Conservation (phyloP, 78 protist species). For the Thecamonas trahens region DNA sequence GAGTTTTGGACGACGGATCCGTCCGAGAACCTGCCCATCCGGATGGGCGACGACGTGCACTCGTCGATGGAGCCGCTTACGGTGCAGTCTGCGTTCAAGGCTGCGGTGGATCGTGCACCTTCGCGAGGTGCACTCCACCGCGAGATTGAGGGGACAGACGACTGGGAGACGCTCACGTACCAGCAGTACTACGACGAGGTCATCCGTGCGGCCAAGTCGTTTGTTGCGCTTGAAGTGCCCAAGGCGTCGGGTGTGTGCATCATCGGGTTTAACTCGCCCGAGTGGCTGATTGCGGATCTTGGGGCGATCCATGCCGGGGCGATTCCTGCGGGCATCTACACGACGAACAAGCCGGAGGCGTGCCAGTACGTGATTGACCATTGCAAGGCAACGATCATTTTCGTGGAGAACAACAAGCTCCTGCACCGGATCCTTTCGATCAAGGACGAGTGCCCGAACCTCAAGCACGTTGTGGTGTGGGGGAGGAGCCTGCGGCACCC, state of each 20-base stretch:
- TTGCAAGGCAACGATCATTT: slow-evolving; percentile 19
- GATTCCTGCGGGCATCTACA: slow-evolving; percentile 71
- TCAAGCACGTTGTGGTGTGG: slow-evolving; percentile 16
- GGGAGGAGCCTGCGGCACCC: background rate
- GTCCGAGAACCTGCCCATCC: too few relatives aligned
- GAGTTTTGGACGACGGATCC: too few relatives aligned
- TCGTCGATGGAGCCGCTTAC: too few relatives aligned
- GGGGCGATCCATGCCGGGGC: slow-evolving; percentile 67
- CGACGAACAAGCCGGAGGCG: slow-evolving; percentile 29
- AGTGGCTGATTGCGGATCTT: slow-evolving; percentile 63
- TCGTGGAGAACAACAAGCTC: slow-evolving; percentile 35
- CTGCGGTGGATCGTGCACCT: too few relatives aligned
- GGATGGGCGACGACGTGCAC: too few relatives aligned
- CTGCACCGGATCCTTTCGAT: slow-evolving; percentile 25
- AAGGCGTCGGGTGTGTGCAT: slow-evolving; percentile 32
- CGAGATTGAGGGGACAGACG: too few relatives aligned
- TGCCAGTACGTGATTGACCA: slow-evolving; percentile 39
- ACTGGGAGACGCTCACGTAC: slow-evolving; percentile 57
- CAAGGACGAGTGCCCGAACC: slow-evolving; percentile 10
- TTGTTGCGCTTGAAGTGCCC: slow-evolving; percentile 29
- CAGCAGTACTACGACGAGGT: slow-evolving; percentile 27
- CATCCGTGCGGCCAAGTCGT: slow-evolving; percentile 26
- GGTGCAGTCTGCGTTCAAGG: too few relatives aligned
- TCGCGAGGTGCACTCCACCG: too few relatives aligned
- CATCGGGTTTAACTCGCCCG: slow-evolving; percentile 74